Evolutionary conservation across 148 eudicot genomes (phyloP).

Genomic region (Vaccinium corymbosum): DNA sequence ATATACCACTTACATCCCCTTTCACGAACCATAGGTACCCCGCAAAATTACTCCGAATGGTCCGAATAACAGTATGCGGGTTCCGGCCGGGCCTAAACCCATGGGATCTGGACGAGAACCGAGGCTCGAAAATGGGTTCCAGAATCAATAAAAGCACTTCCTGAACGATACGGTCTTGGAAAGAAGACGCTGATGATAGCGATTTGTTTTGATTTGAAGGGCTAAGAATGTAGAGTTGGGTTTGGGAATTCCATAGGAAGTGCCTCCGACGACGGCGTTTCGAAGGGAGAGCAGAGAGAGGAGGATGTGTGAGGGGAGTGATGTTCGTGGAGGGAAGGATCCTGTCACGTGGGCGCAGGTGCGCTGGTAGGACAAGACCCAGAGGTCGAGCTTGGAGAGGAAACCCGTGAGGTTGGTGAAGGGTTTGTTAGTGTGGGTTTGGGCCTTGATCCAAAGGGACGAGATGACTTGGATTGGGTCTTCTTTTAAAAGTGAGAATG

Average conservation of each 20-base stretch:
- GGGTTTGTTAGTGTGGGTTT: conserved; percentile 42
- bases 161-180: conserved; percentile 85
- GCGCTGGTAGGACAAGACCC: conserved; percentile 89
- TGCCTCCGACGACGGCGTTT: conserved; percentile 55
- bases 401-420: conserved; percentile 78
- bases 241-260: conserved; percentile 53
- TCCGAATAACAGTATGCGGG: conserved; percentile 85
- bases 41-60: conserved; percentile 81
- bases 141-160: conserved; percentile 71
- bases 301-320: conserved; percentile 42
- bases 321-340: conserved; percentile 54
- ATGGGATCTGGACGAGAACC: conserved; percentile 70
- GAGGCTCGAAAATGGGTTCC: conserved; percentile 83
- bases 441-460: conserved; percentile 54
- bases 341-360: conserved; percentile 67
- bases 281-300: conserved; percentile 54
- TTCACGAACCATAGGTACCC: conserved; percentile 86
- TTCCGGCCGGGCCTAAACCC: conserved; percentile 82
- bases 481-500: conserved; percentile 50
- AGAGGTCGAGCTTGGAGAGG: conserved; percentile 68
- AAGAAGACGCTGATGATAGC: conserved; percentile 40
- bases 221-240: conserved; percentile 32
- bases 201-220: conserved; percentile 33
- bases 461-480: conserved; percentile 74
- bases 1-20: conserved; percentile 61